Conservation (phyloP, 2,329 filamentous ascomycete species). For the Stenocarpella maydis region DNA sequence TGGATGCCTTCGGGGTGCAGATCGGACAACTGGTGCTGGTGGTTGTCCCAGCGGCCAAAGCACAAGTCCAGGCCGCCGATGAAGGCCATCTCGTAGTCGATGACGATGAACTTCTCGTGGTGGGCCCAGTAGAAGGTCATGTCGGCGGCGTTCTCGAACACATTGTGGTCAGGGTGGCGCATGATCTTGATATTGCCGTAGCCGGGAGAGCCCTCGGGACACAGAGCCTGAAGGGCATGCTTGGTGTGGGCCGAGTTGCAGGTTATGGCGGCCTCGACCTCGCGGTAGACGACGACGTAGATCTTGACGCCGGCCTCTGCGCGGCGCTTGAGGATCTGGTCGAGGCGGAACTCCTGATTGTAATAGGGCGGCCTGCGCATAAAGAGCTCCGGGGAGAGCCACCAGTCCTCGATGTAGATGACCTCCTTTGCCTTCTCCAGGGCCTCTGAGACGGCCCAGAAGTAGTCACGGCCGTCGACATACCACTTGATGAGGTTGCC, state of each 20-base stretch:
- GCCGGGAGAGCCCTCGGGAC: slow-evolving; percentile 81
- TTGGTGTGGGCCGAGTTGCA: slow-evolving; percentile 96
- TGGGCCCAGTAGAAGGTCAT: slow-evolving; percentile 99
- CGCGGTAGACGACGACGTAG: slow-evolving; percentile 91
- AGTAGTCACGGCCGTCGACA: slow-evolving; percentile 94
- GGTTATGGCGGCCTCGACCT: slow-evolving; percentile 81
- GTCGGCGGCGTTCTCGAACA: slow-evolving; percentile 91
- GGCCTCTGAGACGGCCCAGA: slow-evolving; percentile 89
- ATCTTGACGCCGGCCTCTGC: slow-evolving; percentile 96
- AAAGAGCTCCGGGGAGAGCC: slow-evolving; percentile 90
- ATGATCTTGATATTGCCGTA: slow-evolving; percentile 89
- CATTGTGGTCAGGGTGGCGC: slow-evolving; percentile 94
- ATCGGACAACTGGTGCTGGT: slow-evolving; percentile 86
- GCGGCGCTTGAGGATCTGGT: slow-evolving; percentile 84
- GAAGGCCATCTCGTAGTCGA: slow-evolving; percentile 90
- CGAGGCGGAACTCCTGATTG: slow-evolving; percentile 87
- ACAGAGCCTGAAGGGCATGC: slow-evolving; percentile 79
- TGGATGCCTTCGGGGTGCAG: slow-evolving; percentile 84
- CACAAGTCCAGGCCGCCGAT: slow-evolving; percentile 95
- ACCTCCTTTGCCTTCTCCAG: slow-evolving; percentile 90
- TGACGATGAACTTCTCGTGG: slow-evolving; percentile 96
- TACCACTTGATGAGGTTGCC: slow-evolving; percentile 96
- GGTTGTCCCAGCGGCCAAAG: slow-evolving; percentile 92
- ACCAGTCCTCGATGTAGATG: slow-evolving; percentile 98
- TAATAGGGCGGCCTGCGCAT: slow-evolving; percentile 82